Base-by-base conservation (phyloP, 257 asterid species). In the Solanum medicagineum region DNA sequence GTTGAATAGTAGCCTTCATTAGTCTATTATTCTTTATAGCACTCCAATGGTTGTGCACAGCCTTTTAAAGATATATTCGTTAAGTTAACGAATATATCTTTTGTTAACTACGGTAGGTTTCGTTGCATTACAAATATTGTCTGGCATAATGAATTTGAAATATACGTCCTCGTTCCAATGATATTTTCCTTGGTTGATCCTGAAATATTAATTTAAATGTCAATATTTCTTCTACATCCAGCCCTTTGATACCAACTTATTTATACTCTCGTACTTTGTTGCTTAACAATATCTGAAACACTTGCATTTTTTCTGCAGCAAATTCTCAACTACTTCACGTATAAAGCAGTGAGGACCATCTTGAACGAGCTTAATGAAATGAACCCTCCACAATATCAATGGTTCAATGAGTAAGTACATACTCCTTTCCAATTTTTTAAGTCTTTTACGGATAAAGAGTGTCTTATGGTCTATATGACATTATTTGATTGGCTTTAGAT, bases 321-420 rank as follows among this genome's bases (percentile, higher is more conserved):
- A 90, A 88, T 91, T 83, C 85, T 93, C n/a, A 93, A 93, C 89
- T 95, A 88, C 87, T 94, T 95, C 94, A 95, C 99, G 1, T 93
- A 92, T 86, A 95, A 95, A 89, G 99, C 99, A 24, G 98, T 94
- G 82, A 94, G 97, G 92, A 95, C 99, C 22, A 97, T 95, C 53
- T 69, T 95, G 87, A 87, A 92, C 92, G 96, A 95, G 91, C 97
- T 95, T 36, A 93, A 94, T 80, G 98, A 95, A 93, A 90, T 93
- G 97, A 93, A 95, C 89, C 97, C 99, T 88, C 87, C 97, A 36
- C 93, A 93, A 36, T 95, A 95, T 84, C 91, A 93, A 13, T 95
- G 99, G 99, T 89, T 95, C 83, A 91, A 93, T 81, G 91, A 94
- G 99, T 95, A 92, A 88, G 97, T 80, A 24, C 81, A 84, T 71